phyloP scores from a whole-genome alignment of 257 asterid genomes.

The Solanum paucissectum region DNA sequence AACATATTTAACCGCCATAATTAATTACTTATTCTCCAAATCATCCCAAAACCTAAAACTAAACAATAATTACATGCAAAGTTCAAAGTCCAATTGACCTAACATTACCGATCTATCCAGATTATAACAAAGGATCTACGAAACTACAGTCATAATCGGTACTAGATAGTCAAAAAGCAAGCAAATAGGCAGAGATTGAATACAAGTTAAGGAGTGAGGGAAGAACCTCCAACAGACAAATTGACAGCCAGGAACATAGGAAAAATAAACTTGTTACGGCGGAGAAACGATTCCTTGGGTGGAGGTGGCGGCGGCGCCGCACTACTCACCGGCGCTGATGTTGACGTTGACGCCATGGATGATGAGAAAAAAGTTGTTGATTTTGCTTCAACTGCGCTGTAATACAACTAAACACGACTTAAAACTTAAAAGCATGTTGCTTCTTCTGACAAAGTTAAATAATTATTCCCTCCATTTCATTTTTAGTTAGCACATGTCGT shows the following conservation, averaged over 20 bases:
- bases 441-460: not conserved
- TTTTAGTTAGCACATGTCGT: not conserved
- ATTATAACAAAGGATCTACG: not conserved
- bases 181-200: not conserved
- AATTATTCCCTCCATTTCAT: not conserved
- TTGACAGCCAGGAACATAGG: slow-evolving; percentile 66
- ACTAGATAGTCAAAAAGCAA: not conserved
- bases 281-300: slow-evolving; percentile 43
- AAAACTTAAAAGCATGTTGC: not conserved
- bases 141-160: not conserved
- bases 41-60: not conserved
- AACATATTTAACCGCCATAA: not conserved
- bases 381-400: not conserved
- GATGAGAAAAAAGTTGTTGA: slow-evolving; percentile 4
- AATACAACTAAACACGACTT: not conserved
- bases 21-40: not conserved
- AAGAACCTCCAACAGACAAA: slow-evolving; percentile 64
- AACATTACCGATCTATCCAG: not conserved
- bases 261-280: slow-evolving; percentile 61
- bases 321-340: slow-evolving; percentile 23
- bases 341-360: slow-evolving; percentile 24
- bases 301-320: slow-evolving; percentile 26
- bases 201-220: not conserved
- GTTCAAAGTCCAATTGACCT: not conserved
- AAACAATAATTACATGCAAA: not conserved